phyloP scores from a whole-genome alignment of 306 rosid species.

The Lagenaria siceraria region DNA sequence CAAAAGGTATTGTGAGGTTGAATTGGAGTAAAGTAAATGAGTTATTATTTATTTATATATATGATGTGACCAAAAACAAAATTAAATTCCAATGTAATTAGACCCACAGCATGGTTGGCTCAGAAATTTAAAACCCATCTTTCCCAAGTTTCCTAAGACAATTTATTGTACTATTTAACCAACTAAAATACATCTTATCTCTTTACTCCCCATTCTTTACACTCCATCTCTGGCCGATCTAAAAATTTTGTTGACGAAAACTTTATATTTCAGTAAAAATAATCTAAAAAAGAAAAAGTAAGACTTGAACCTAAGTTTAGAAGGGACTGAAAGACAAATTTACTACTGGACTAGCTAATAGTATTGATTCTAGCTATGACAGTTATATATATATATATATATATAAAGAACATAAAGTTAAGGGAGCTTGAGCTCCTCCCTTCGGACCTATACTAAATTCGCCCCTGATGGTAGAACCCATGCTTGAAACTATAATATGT shows the following conservation, averaged over 20 bases:
- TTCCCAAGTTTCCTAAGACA: neutral
- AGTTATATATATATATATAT: too few species aligned
- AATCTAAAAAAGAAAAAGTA: too few species aligned
- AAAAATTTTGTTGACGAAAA: too few species aligned
- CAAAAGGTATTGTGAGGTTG: neutral
- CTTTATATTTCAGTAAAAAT: too few species aligned
- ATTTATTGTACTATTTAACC: neutral
- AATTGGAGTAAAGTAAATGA: neutral
- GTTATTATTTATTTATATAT: neutral
- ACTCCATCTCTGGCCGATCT: neutral
- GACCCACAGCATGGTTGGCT: neutral
- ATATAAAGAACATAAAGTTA: too few species aligned
- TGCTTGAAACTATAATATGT: neutral
- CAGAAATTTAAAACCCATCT: neutral
- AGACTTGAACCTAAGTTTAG: too few species aligned
- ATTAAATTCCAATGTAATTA: neutral
- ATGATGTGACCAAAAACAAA: neutral
- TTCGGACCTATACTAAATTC: too few species aligned
- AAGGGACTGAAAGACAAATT: too few species aligned
- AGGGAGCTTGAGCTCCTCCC: too few species aligned
- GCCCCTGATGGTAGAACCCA: too few species aligned
- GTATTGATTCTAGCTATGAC: too few species aligned
- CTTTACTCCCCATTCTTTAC: neutral
- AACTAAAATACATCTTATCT: neutral
- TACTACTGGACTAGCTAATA: too few species aligned